These are phyloP conservation scores for Plasmodium fragile DNA, from an alignment of 169 alveolate genomes.

Conservation along the genomic window DNA sequence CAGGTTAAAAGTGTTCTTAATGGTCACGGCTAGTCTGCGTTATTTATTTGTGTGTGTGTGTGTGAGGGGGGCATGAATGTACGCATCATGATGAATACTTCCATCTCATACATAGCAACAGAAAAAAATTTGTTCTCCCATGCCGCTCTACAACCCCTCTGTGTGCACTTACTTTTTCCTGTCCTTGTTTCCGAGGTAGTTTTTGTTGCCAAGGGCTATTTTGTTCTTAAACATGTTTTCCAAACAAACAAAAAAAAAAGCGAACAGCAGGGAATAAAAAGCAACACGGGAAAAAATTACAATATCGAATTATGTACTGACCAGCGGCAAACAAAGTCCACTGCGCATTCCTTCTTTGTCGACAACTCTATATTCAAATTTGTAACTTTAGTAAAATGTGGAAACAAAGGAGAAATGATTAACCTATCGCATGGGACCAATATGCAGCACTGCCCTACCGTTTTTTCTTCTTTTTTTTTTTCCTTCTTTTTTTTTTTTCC, in stretches of 20 bases:
- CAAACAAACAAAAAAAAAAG: neutral
- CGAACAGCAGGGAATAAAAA: neutral
- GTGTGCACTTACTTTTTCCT: slow-evolving; percentile 49
- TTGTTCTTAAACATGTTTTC: slow-evolving; percentile 49
- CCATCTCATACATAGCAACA: neutral
- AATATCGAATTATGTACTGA: neutral
- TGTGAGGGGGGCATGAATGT: neutral
- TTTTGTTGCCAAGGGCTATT: slow-evolving; percentile 33
- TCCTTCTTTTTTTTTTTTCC: neutral
- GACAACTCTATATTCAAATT: neutral
- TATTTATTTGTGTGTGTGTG: neutral
- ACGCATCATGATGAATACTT: neutral
- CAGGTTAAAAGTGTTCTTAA: slow-evolving; percentile 40
- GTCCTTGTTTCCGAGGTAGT: slow-evolving; percentile 70
- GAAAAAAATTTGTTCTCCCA: neutral
- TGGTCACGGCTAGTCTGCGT: slow-evolving; percentile 22
- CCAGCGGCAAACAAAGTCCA: neutral
- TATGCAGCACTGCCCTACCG: neutral
- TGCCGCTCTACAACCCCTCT: neutral
- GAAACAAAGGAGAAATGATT: neutral
- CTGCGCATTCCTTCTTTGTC: neutral
- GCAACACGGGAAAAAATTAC: neutral
- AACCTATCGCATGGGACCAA: neutral
- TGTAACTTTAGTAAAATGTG: neutral
- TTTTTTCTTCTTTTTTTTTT: neutral